Conservation (phyloP, 2,329 filamentous ascomycete genomes). For the Penicillium griseofulvum region DNA sequence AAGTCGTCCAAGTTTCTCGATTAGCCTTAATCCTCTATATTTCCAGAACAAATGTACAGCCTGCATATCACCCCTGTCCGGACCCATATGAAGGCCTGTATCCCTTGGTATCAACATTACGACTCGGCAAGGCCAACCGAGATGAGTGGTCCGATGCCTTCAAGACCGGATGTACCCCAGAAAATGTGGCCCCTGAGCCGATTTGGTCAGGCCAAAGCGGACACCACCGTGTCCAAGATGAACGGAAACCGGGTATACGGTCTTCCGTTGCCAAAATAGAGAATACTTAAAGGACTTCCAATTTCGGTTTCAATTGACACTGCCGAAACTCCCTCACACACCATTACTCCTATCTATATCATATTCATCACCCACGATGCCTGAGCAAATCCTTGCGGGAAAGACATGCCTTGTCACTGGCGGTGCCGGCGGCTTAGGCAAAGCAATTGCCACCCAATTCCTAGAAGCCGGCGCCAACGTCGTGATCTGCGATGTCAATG, state of each 20-base stretch:
- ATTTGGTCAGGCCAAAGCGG: slow-evolving; percentile 3
- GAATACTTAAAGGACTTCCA: slow-evolving; percentile 2
- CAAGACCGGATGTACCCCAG: not conserved
- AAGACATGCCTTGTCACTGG: slow-evolving; percentile 37
- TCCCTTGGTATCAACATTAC: slow-evolving; percentile 7
- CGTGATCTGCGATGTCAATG: slow-evolving; percentile 39
- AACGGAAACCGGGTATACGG: slow-evolving; percentile 9
- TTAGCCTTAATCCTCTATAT: not conserved
- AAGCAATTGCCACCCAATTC: slow-evolving; percentile 35
- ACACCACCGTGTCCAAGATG: not conserved
- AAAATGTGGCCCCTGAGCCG: not conserved
- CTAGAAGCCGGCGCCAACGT: slow-evolving; percentile 40
- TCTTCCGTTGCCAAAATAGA: slow-evolving; percentile 6
- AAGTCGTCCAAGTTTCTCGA: not conserved
- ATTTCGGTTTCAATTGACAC: not conserved
- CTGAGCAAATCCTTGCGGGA: slow-evolving; percentile 20
- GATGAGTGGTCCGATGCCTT: slow-evolving; percentile 7
- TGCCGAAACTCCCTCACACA: not conserved
- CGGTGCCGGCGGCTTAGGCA: slow-evolving; percentile 39
- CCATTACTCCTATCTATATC: not conserved
- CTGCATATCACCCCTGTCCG: not conserved
- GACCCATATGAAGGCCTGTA: not conserved
- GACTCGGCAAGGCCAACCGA: slow-evolving; percentile 3
- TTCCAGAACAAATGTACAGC: not conserved
- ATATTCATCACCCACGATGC: slow-evolving; percentile 10